Evolutionary conservation across 352 stramenopile genomes (phyloP).

Genomic region (Peronosclerospora sorghi): DNA sequence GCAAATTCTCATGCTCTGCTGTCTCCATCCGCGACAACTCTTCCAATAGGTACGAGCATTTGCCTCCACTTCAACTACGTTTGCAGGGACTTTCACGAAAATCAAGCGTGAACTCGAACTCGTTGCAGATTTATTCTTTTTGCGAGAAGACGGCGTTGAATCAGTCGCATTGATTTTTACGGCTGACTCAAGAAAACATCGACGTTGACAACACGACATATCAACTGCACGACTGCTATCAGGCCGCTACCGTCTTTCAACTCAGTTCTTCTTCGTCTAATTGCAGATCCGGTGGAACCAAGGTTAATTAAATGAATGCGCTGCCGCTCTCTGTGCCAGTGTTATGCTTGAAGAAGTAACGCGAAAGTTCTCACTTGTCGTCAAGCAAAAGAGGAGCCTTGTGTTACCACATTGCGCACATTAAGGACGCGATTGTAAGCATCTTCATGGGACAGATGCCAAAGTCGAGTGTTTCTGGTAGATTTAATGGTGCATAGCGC

Average conservation of each 20-base stretch:
- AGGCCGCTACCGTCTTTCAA: slow-evolving; percentile 79
- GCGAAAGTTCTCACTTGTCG: slow-evolving; percentile 41
- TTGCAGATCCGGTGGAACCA: slow-evolving; percentile 26
- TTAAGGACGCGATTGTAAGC: slow-evolving; percentile 65
- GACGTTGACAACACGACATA: slow-evolving; percentile 71
- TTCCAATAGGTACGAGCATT: slow-evolving; percentile 69
- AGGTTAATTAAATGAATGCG: slow-evolving; percentile 78
- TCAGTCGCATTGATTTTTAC: slow-evolving; percentile 84
- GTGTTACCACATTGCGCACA: slow-evolving; percentile 84
- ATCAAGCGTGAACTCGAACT: slow-evolving; percentile 83
- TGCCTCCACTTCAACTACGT: slow-evolving; percentile 61
- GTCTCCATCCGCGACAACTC: slow-evolving; percentile 80
- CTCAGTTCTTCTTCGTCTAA: slow-evolving; percentile 49
- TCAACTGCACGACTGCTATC: slow-evolving; percentile 54
- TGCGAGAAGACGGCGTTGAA: slow-evolving; percentile 85
- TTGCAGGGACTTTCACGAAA: slow-evolving; percentile 89
- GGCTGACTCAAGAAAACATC: slow-evolving; percentile 86
- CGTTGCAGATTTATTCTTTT: slow-evolving; percentile 90
- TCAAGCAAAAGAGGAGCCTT: slow-evolving; percentile 70
- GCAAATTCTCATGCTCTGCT: slow-evolving; percentile 52
- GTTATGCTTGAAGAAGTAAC: slow-evolving; percentile 50
- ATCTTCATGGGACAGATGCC: slow-evolving; percentile 84
- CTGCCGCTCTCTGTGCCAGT: slow-evolving; percentile 46
- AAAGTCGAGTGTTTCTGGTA: slow-evolving; percentile 86
- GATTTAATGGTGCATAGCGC: slow-evolving; percentile 71